Evolutionary conservation across 495 filamentous ascomycete genomes (phyloP).

Genomic region (Platismatia glauca): DNA sequence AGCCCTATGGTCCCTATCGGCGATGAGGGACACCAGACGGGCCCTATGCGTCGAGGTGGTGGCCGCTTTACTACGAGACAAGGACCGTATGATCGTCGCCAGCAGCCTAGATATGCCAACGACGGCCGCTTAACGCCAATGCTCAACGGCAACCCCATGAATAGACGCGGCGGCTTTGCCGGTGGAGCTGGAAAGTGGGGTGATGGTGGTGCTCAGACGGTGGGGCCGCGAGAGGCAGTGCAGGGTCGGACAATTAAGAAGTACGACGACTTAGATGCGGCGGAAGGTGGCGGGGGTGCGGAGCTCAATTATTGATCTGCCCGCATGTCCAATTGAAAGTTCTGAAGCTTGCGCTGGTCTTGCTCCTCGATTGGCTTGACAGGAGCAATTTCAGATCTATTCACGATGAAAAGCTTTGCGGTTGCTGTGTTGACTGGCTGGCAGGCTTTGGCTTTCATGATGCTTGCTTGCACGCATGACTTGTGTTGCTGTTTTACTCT

Average conservation of each 20-base stretch:
- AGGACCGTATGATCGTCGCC: conserved; percentile 53
- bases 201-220: conserved; percentile 57
- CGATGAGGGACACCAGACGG: conserved; percentile 43
- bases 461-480: not conserved
- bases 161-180: conserved; percentile 33
- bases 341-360: not conserved
- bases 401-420: not conserved
- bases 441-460: not conserved
- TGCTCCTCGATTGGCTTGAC: not conserved
- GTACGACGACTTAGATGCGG: conserved; percentile 93
- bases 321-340: not conserved
- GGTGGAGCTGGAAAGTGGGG: conserved; percentile 50
- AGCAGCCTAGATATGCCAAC: conserved; percentile 26
- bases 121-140: conserved; percentile 33
- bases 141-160: conserved; percentile 22
- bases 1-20: conserved; percentile 30
- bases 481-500: not conserved
- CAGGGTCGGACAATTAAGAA: conserved; percentile 86
- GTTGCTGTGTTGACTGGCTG: not conserved
- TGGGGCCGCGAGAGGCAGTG: conserved; percentile 76
- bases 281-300: conserved; percentile 43
- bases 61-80: conserved; percentile 37
- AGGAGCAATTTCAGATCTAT: not conserved
- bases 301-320: conserved; percentile 52
- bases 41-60: conserved; percentile 52